These are phyloP conservation scores for Lolium multiflorum DNA, from an alignment of 176 grass and related monocot species.

Conservation along the genomic window DNA sequence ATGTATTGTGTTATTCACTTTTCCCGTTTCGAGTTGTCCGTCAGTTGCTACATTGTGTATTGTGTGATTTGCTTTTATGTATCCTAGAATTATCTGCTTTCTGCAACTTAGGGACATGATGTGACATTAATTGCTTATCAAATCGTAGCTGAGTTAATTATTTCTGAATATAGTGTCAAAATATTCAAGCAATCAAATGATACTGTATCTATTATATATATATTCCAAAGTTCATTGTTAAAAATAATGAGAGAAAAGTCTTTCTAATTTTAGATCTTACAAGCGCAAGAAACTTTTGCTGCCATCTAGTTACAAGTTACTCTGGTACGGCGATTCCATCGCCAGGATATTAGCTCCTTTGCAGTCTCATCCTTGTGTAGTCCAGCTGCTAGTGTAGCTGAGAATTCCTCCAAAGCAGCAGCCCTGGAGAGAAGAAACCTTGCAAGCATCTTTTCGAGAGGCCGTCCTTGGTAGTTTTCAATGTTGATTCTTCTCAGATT, in stretches of 20 bases:
- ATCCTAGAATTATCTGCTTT: not conserved
- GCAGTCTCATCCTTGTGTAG: not conserved
- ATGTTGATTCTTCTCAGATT: not conserved
- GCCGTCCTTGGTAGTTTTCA: not conserved
- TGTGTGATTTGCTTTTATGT: not conserved
- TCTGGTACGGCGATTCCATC: not conserved
- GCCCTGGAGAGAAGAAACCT: slow-evolving; percentile 23
- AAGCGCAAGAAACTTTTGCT: not conserved
- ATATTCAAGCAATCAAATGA: not conserved
- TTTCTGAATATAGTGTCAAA: not conserved
- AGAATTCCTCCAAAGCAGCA: not conserved
- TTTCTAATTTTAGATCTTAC: not conserved
- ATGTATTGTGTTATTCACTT: not conserved
- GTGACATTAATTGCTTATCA: not conserved
- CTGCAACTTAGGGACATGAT: not conserved
- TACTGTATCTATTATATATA: not conserved
- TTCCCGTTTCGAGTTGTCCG: not conserved
- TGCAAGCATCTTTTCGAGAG: slow-evolving; percentile 14
- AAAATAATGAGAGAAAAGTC: too few relatives aligned
- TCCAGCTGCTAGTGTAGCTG: not conserved
- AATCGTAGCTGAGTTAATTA: not conserved
- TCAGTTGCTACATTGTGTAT: too few relatives aligned
- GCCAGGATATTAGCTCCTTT: slow-evolving; percentile 1
- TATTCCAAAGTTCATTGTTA: not conserved
- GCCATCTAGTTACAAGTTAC: not conserved